These are phyloP conservation scores for Oenanthe javanica DNA, from an alignment of 140 eudicot genomes.

Conservation along the genomic window DNA sequence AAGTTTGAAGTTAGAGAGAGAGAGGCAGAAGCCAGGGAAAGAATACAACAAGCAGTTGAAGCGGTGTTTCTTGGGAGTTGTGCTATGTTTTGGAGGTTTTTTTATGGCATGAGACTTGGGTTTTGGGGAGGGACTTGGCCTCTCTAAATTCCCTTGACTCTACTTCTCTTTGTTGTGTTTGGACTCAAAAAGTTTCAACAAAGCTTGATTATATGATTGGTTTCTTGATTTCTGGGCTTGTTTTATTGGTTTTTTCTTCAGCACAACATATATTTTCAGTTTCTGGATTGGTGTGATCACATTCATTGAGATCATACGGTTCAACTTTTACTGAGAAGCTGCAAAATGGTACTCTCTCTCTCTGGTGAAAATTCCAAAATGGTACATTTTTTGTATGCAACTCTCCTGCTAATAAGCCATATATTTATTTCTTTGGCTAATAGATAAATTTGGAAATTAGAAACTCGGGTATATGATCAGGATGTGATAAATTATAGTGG, in stretches of 20 bases:
- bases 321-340: not conserved
- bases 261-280: no score
- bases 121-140: conserved; percentile 59
- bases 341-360: not conserved
- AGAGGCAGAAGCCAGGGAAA: not conserved
- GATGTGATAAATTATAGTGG: not conserved
- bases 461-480: not conserved
- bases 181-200: not conserved
- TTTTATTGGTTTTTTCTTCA: not conserved
- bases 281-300: not conserved
- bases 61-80: conserved; percentile 6
- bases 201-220: not conserved
- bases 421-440: not conserved
- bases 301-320: not conserved
- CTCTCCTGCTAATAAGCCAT: not conserved
- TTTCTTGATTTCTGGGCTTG: conserved; percentile 2
- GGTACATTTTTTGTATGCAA: not conserved
- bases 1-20: not conserved
- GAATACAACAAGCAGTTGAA: not conserved
- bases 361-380: not conserved
- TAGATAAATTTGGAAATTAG: not conserved
- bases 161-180: not conserved
- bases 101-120: conserved; percentile 50
- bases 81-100: conserved; percentile 37
- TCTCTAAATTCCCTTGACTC: conserved; percentile 54